phyloP scores from a whole-genome alignment of 1,284 basidiomycete genomes.

The Fereydounia khargensis region DNA sequence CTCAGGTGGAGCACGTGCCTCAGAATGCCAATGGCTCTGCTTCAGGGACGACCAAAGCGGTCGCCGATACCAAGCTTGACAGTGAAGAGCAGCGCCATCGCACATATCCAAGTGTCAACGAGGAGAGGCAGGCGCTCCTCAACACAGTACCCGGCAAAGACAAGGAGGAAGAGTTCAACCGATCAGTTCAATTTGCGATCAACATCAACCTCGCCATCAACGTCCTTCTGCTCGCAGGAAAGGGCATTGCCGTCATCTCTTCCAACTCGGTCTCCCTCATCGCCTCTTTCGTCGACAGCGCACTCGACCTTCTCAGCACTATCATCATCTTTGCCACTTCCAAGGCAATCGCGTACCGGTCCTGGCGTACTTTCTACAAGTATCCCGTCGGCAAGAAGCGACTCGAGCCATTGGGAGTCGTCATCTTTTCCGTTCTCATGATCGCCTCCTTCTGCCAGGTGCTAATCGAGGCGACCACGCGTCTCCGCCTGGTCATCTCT shows the following conservation, averaged over 20 bases:
- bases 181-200: constrained; percentile 48
- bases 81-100: constrained; percentile 15
- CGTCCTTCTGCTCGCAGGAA: constrained; percentile 61
- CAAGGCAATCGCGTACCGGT: constrained; percentile 45
- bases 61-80: background rate
- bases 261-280: constrained; percentile 64
- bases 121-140: constrained; percentile 44
- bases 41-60: background rate
- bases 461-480: constrained; percentile 46
- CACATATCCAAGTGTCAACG: constrained; percentile 27
- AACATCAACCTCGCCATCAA: constrained; percentile 59
- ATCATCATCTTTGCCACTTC: constrained; percentile 57
- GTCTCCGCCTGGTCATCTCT: constrained; percentile 43
- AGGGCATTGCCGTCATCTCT: constrained; percentile 62
- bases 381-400: constrained; percentile 63
- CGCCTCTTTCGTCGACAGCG: constrained; percentile 63
- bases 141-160: constrained; percentile 48
- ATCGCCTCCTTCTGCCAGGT: constrained; percentile 59
- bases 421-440: constrained; percentile 65
- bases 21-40: too few species aligned
- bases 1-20: too few species aligned
- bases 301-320: constrained; percentile 63
- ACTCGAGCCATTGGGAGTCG: constrained; percentile 61
- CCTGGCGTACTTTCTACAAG: constrained; percentile 49
- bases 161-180: constrained; percentile 45